Base-by-base conservation (phyloP, 192 early-diverging fungal species). In the Coemansia sp. region DNA sequence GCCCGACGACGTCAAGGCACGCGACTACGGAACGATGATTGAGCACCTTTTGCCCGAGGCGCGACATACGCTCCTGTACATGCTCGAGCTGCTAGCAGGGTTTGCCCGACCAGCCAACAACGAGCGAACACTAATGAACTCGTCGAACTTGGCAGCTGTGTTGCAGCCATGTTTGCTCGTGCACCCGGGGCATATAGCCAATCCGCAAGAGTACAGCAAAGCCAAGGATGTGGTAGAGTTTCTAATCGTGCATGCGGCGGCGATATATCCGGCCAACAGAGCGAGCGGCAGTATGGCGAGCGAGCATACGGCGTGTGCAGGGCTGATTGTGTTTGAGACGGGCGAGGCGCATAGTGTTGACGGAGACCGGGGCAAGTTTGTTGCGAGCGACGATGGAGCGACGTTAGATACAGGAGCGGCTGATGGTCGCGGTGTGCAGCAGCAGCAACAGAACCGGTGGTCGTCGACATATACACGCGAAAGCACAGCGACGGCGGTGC, bases 211-310 rank as follows among this genome's bases (percentile, higher is more conserved):
- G 57, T 92, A 92, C 69, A 86, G 85, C 47, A 85, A 85, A n/a
- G 87, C 89, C 9, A 87, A 89, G 57, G 75, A 84, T 20, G 89
- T 92, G 20, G 66, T 92, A 4, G 89, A 89, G 62, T 92, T 92
- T 57, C 70, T 92, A 4, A 92, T 92, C 36, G 70, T 64, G 37
- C 61, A 84, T 36, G 78, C 74, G 20, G 51, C 71, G 20, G 31
- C 20, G 22, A 70, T 80, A 17, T 72, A 72, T 26, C 21, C 38
- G 19, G 14, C 20, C 12, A 21, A 23, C 10, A 14, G 23, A 5
- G 36, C 58, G 47, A 38, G 19, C 17, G 19, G 42, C 19, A 52
- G 31, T n/a, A 5, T 20, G 26, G 44, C 17, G 44, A 44, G 9
- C 2, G 15, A 23, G 12, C 11, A 10, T 38, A 48, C 20, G 25